Base-by-base conservation (phyloP, 768 basidiomycete species). In the Termitomyces bulborhizus region DNA sequence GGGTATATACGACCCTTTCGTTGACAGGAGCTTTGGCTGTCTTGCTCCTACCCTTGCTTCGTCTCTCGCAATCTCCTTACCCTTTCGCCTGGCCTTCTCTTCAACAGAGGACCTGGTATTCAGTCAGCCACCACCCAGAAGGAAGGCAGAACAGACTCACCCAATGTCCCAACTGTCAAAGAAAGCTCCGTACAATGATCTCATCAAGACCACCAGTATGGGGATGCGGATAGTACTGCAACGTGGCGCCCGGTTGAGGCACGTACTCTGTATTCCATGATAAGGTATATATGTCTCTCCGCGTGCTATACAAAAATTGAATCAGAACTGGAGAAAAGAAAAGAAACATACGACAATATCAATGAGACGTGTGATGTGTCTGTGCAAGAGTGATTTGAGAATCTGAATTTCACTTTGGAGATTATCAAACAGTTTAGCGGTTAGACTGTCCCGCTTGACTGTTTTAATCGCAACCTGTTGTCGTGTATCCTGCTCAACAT, bases 351-450 rank as follows among this genome's bases (percentile, higher is more conserved):
- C 94, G 58, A 98, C 85, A 60, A 98, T 95, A 67, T 98, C 93
- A 51, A 94, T 84, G 27, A 99, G 76, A 61, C 85, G 85, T 7
- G 97, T 98, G 51, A 99, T 90, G 72, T 98, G 93, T 42, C 90
- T 77, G 70, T 99, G 94, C 4, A 87, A 90, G 49, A 98, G 81
- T 1, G 86, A 85, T 75, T 98, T 98, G 63, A 98, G 83, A 59
- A 99, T 98, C 59, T 93, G 86, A 56, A 98, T 98, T 77, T 99
- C 97, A 63, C 90, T 90, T 68, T 97, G 93, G n/a, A 98, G 82
- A 67, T 98, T 98, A 74, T 98, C 95, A 55, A 98, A 85, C 16
- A 98, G 81, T 72, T 98, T 99, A 13, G 90, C 76, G 36, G 87
- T 93, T 37, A 99, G 82, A 61, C 86, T 91, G 65, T 88, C 84